These are phyloP conservation scores for Dendryphion nanum DNA, from an alignment of 2,329 filamentous ascomycete species.

Conservation along the genomic window DNA sequence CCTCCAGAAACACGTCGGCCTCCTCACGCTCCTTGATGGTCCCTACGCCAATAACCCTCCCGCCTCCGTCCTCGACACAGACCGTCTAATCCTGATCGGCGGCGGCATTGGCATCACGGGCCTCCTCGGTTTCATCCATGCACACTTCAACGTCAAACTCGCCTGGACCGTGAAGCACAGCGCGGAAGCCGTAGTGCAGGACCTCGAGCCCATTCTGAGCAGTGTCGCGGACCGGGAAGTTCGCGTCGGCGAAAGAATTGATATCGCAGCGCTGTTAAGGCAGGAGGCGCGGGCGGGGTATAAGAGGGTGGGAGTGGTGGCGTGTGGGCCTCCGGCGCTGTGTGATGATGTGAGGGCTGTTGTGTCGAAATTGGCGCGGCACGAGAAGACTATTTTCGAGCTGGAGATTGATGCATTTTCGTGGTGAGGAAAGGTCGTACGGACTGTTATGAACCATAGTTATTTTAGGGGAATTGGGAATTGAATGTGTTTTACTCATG, in stretches of 20 bases:
- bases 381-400: slow-evolving; percentile 14
- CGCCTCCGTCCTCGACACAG: slow-evolving; percentile 19
- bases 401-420: slow-evolving; percentile 26
- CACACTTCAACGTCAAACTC: slow-evolving; percentile 42
- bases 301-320: slow-evolving; percentile 41
- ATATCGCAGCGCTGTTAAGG: slow-evolving; percentile 30
- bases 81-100: slow-evolving; percentile 41
- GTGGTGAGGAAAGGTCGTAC: no score
- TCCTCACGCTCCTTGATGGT: slow-evolving; percentile 44
- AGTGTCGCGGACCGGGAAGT: slow-evolving; percentile 36
- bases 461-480: no score
- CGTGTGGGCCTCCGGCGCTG: slow-evolving; percentile 41
- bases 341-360: slow-evolving; percentile 42
- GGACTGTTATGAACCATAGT: no score
- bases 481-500: no score
- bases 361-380: slow-evolving; percentile 10
- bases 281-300: slow-evolving; percentile 36
- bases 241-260: slow-evolving; percentile 35
- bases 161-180: slow-evolving; percentile 38
- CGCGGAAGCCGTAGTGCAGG: slow-evolving; percentile 25
- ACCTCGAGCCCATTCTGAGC: slow-evolving; percentile 24
- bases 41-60: slow-evolving; percentile 41
- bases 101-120: slow-evolving; percentile 51
- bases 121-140: slow-evolving; percentile 35
- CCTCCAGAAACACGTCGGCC: slow-evolving; percentile 17